Evolutionary conservation across 2,329 filamentous ascomycete genomes (phyloP).

Genomic region (Pyricularia pennisetigena): DNA sequence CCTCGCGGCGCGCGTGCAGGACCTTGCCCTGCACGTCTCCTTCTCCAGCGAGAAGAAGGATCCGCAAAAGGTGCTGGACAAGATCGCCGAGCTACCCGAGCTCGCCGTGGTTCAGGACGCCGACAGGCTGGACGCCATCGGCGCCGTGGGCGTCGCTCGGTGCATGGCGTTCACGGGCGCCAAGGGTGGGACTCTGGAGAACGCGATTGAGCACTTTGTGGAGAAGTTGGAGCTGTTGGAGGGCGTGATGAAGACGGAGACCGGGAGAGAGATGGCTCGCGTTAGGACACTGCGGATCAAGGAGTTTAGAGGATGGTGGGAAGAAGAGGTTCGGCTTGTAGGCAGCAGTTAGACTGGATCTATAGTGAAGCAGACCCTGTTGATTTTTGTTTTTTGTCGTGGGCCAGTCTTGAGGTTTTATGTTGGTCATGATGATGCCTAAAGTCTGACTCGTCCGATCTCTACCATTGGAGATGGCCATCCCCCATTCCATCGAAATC

Average conservation of each 20-base stretch:
- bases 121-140: slow-evolving; percentile 84
- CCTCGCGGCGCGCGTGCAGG: slow-evolving; percentile 59
- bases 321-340: slow-evolving; percentile 29
- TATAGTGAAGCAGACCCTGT: background rate
- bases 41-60: slow-evolving; percentile 66
- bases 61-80: slow-evolving; percentile 44
- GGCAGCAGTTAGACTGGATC: background rate
- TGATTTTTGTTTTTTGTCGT: no score
- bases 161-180: slow-evolving; percentile 69
- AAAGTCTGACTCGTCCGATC: background rate
- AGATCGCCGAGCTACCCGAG: slow-evolving; percentile 62
- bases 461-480: background rate
- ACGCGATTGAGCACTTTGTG: slow-evolving; percentile 64
- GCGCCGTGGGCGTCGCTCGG: slow-evolving; percentile 73
- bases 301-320: slow-evolving; percentile 49
- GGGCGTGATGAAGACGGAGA: slow-evolving; percentile 53
- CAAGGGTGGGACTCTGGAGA: slow-evolving; percentile 44
- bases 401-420: no score
- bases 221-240: slow-evolving; percentile 63
- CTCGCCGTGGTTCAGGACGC: slow-evolving; percentile 85
- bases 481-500: background rate
- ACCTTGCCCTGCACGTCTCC: slow-evolving; percentile 66
- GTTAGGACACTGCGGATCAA: slow-evolving; percentile 42
- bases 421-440: no score
- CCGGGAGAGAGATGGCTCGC: slow-evolving; percentile 41